These are phyloP conservation scores for Saturnispora hagleri DNA, from an alignment of 805 yeast genomes.

Conservation along the genomic window DNA sequence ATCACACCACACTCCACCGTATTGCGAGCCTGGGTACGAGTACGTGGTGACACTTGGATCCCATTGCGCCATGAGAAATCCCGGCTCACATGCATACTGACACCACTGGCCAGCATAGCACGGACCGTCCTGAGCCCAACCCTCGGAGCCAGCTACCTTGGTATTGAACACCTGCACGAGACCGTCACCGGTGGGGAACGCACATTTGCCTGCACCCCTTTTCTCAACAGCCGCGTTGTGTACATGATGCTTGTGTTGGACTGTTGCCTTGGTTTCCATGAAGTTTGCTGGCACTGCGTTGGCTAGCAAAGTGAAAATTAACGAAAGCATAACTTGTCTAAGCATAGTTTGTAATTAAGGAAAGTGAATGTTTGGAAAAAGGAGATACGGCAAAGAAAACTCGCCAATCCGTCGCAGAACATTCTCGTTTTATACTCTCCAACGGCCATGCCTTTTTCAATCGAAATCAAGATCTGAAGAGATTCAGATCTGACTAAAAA, in stretches of 20 bases:
- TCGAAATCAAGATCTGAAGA: neutral
- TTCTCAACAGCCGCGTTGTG: constrained; percentile 9
- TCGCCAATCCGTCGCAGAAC: neutral
- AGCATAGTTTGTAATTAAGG: neutral
- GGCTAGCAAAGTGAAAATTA: neutral
- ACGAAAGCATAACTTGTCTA: neutral
- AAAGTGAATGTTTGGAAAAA: neutral
- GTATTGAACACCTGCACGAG: constrained; percentile 54
- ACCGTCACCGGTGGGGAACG: constrained; percentile 59
- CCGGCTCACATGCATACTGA: constrained; percentile 89
- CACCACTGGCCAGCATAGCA: constrained; percentile 77
- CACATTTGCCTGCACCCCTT: constrained; percentile 31
- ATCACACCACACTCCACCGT: constrained; percentile 80
- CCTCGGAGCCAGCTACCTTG: constrained; percentile 48
- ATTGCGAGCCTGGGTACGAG: constrained; percentile 64
- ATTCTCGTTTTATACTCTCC: neutral
- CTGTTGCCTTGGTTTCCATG: neutral
- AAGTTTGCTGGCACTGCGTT: neutral
- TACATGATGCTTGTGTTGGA: constrained; percentile 8
- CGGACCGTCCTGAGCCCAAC: constrained; percentile 79
- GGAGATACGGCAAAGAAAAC: neutral
- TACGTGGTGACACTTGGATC: constrained; percentile 67
- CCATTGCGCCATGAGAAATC: constrained; percentile 84
- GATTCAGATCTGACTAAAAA: neutral
- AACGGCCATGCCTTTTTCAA: neutral